Evolutionary conservation across 73 alveolate species (phyloP), one percentile per base, ranked within the genome.

Genomic region (Symbiodinium natans): DNA sequence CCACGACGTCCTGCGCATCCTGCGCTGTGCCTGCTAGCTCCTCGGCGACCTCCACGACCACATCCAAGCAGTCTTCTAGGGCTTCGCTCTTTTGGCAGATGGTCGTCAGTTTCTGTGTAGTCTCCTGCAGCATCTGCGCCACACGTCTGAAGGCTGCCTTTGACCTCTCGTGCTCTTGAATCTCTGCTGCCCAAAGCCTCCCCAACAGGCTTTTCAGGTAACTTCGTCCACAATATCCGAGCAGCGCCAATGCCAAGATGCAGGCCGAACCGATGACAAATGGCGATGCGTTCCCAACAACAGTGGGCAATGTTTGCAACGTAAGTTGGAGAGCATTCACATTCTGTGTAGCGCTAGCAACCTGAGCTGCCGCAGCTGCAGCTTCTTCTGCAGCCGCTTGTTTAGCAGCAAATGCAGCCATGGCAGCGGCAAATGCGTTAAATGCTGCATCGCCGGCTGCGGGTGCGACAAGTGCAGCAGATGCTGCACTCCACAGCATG

Each of bases 121-220:
- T 83, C 34, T 9, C 74, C 11, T 38, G 34, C 27, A 68, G 52
- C 17, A 68, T 83, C 75, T 68, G 46, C 54, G 13, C 86, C 86
- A 89, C n/a, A 1, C 41, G 87, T 9, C 31, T 7, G 77, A 40
- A 63, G 33, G 33, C 95, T 1, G 36, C 86, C 25, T 39, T 41
- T 25, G 87, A 29, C 43, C 36, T 25, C 33, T 87, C n/a, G 42
- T 87, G 94, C 94, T 34, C 31, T 41, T 89, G 46, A 21, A 63
- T 89, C 86, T 89, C 95, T 1, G 95, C 95, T 2, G 95, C 86
- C 86, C 86, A 89, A 13, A 89, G 86, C 48, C 46, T 23, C 21
- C 29, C 86, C 46, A 89, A 34, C 39, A 89, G 46, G 10, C 38
- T 63, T 75, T 63, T 68, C 43, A 89, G 15, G 34, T 36, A 85